These are phyloP conservation scores for Moesziomyces parantarcticus DNA, from an alignment of 1,284 basidiomycete species.

Conservation along the genomic window DNA sequence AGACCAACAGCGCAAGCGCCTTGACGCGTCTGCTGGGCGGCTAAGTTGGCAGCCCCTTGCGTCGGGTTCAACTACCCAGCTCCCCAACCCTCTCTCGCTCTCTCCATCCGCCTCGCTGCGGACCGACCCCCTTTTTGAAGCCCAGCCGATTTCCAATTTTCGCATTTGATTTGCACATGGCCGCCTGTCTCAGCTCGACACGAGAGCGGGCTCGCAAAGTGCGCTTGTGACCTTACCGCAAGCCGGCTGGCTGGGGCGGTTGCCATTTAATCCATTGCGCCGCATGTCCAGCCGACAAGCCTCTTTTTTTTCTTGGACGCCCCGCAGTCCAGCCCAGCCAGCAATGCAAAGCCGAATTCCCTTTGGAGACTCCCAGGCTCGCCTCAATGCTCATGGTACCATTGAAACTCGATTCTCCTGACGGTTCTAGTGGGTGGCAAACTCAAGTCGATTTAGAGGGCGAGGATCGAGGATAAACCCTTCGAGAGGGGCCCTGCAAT, in stretches of 20 bases:
- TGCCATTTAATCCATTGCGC: background rate
- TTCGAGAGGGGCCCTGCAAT: too few relatives aligned
- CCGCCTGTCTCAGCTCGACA: background rate
- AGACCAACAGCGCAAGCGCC: too few relatives aligned
- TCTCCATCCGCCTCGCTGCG: too few relatives aligned
- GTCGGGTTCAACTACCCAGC: background rate
- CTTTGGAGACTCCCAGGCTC: too few relatives aligned
- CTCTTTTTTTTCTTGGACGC: background rate
- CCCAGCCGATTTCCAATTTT: background rate
- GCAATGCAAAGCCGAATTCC: too few relatives aligned
- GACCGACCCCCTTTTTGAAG: background rate
- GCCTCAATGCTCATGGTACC: background rate
- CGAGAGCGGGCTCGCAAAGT: background rate
- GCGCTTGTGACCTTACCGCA: background rate
- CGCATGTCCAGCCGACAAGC: background rate
- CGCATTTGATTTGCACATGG: background rate
- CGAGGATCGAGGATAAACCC: too few relatives aligned
- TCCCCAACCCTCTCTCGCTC: too few relatives aligned
- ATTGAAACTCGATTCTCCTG: background rate
- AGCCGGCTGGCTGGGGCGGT: background rate
- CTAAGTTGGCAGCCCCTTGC: conserved; percentile 2
- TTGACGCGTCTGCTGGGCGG: background rate
- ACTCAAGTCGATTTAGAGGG: background rate
- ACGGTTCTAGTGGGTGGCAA: background rate
- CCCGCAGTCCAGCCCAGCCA: background rate